Evolutionary conservation across 2,329 filamentous ascomycete species (phyloP).

Genomic region (Drechslerella stenobrocha): DNA sequence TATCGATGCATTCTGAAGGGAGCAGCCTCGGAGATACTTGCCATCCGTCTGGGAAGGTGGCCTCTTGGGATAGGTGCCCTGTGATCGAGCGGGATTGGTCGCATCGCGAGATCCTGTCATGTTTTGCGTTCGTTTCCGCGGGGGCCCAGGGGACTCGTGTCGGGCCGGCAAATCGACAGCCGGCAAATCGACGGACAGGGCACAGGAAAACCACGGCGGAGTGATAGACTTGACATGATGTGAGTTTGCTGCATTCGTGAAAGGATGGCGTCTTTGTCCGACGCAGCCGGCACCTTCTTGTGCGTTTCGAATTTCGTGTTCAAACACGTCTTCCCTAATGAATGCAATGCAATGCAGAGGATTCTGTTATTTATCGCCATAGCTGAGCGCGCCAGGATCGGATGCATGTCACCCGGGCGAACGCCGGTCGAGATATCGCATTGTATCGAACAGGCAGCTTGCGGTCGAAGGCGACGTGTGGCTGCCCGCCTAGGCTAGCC

Average conservation of each 20-base stretch:
- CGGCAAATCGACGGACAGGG: too few relatives aligned
- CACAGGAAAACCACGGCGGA: too few relatives aligned
- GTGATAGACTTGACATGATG: background rate
- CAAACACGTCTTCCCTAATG: constrained; percentile 37
- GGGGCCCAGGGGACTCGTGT: too few relatives aligned
- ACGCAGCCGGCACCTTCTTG: too few relatives aligned
- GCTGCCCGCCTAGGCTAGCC: too few relatives aligned
- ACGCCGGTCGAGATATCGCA: background rate
- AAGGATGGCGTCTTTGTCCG: constrained; percentile 17
- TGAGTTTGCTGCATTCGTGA: background rate
- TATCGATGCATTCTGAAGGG: too few relatives aligned
- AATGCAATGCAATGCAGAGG: background rate
- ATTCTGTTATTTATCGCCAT: background rate
- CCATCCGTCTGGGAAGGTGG: constrained; percentile 23
- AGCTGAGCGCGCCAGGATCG: constrained; percentile 19
- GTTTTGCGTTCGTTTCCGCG: background rate
- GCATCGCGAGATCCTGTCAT: too few relatives aligned
- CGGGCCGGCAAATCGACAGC: too few relatives aligned
- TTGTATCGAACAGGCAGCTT: background rate
- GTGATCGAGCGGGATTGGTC: constrained; percentile 25
- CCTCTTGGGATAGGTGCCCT: constrained; percentile 9
- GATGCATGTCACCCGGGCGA: background rate
- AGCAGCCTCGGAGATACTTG: background rate
- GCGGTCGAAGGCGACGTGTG: background rate
- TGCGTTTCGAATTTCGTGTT: constrained; percentile 49